A percentile compares a stretch with the other conserved stretches of the same genome.
These are phyloP conservation scores for Lolium perenne DNA, from an alignment of 176 grass and related monocot genomes.

Conservation along the genomic window DNA sequence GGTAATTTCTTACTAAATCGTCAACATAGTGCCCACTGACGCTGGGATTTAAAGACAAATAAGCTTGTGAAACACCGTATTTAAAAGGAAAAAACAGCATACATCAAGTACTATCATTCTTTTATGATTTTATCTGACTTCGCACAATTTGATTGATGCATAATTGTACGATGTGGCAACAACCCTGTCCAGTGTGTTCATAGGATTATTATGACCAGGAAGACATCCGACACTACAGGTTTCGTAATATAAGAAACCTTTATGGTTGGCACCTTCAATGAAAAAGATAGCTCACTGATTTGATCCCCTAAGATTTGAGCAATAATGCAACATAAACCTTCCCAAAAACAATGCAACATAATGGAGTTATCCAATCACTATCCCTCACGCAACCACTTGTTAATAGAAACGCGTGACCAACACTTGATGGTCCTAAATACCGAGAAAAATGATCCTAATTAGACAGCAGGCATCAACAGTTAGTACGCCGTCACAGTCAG, in stretches of 20 bases:
- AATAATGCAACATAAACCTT: neutral
- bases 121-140: neutral
- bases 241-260: neutral
- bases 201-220: neutral
- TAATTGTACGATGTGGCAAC: constrained; percentile 19
- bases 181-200: neutral
- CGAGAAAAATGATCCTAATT: too few species aligned
- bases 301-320: neutral
- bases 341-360: neutral
- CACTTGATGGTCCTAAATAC: neutral
- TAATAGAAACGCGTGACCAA: neutral
- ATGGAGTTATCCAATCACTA: neutral
- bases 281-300: constrained; percentile 31
- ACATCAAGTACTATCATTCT: neutral
- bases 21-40: neutral
- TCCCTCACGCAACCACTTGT: neutral
- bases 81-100: neutral
- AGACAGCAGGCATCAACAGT: neutral
- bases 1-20: neutral
- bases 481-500: neutral
- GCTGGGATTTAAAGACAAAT: neutral
- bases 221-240: constrained; percentile 6
- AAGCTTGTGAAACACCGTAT: neutral
- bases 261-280: neutral
- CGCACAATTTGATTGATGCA: neutral